Conservation (phyloP, 1,284 basidiomycete genomes). For the Flammula alnicola region DNA sequence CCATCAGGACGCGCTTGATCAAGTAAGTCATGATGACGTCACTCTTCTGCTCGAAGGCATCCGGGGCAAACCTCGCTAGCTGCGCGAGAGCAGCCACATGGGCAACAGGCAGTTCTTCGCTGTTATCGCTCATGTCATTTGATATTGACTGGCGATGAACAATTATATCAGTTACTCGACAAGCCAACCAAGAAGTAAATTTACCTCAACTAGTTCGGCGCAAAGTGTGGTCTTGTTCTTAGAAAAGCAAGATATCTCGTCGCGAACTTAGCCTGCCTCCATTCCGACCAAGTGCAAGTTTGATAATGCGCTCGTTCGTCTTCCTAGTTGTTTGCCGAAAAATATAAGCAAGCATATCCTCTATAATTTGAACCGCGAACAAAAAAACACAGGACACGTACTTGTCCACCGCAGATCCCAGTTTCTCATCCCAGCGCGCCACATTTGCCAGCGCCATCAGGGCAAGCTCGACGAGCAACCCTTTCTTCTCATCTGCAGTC, state of each 20-base stretch:
- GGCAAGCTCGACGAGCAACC: slow-evolving; percentile 65
- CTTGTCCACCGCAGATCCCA: slow-evolving; percentile 66
- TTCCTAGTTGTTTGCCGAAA: slow-evolving; percentile 50
- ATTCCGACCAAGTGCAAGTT: slow-evolving; percentile 66
- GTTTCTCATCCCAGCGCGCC: slow-evolving; percentile 58
- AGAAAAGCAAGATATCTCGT: slow-evolving; percentile 75
- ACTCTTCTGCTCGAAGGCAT: slow-evolving; percentile 78
- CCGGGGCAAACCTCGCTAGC: slow-evolving; percentile 70
- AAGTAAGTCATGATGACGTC: slow-evolving; percentile 76
- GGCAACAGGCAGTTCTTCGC: slow-evolving; percentile 63
- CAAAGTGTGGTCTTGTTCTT: slow-evolving; percentile 59
- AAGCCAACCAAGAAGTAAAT: slow-evolving; percentile 24
- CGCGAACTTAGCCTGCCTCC: slow-evolving; percentile 86
- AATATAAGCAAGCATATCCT: background rate
- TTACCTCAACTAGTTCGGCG: slow-evolving; percentile 66
- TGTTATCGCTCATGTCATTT: slow-evolving; percentile 52
- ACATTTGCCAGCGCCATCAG: slow-evolving; percentile 79
- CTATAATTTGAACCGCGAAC: background rate
- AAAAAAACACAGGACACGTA: slow-evolving; percentile 67
- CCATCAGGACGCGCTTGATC: slow-evolving; percentile 74
- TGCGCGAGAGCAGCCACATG: slow-evolving; percentile 78
- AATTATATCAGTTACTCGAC: background rate
- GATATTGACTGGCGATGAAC: slow-evolving; percentile 55
- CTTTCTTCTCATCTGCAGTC: slow-evolving; percentile 64
- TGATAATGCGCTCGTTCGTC: slow-evolving; percentile 68